These are phyloP conservation scores for Trichophaea hybrida DNA, from an alignment of 2,329 filamentous ascomycete genomes.

Conservation along the genomic window DNA sequence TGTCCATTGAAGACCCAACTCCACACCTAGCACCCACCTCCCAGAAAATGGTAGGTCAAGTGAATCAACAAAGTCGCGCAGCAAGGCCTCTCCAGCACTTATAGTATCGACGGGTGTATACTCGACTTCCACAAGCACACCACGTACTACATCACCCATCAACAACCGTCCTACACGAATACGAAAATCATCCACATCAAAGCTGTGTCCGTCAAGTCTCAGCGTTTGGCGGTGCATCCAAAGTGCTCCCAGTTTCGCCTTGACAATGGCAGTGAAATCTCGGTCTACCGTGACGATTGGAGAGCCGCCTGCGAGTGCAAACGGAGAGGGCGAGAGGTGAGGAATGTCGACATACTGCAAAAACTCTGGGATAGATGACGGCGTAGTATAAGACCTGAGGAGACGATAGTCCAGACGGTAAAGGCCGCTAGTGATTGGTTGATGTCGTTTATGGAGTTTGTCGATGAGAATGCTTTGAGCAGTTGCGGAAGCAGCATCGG, in stretches of 20 bases:
- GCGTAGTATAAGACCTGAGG: constrained; percentile 12
- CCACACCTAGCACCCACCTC: constrained; percentile 13
- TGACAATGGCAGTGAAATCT: constrained; percentile 24
- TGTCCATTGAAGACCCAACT: constrained; percentile 19
- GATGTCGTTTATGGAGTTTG: constrained; percentile 25
- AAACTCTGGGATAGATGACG: constrained; percentile 10
- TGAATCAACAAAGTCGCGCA: constrained; percentile 25
- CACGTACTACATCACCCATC: constrained; percentile 24
- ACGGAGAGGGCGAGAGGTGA: constrained; percentile 23
- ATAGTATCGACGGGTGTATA: constrained; percentile 23
- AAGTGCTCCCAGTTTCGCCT: constrained; percentile 21
- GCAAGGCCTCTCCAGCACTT: constrained; percentile 23
- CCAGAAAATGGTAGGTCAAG: constrained; percentile 21
- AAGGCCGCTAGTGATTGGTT: constrained; percentile 19
- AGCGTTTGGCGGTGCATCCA: constrained; percentile 25
- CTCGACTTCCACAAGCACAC: constrained; percentile 26
- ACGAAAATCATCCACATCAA: constrained; percentile 26
- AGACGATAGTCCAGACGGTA: constrained; percentile 27
- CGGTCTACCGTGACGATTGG: constrained; percentile 25
- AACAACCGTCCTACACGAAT: constrained; percentile 23
- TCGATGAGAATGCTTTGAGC: constrained; percentile 18
- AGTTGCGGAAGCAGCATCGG: constrained; percentile 18
- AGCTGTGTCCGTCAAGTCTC: constrained; percentile 18
- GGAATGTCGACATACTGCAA: constrained; percentile 27
- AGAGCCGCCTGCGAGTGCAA: constrained; percentile 20